A percentile compares a stretch with the other conserved stretches of the same genome.
Conservation (phyloP, 202 grass and related monocot genomes). For the Schoenoplectus triqueter region DNA sequence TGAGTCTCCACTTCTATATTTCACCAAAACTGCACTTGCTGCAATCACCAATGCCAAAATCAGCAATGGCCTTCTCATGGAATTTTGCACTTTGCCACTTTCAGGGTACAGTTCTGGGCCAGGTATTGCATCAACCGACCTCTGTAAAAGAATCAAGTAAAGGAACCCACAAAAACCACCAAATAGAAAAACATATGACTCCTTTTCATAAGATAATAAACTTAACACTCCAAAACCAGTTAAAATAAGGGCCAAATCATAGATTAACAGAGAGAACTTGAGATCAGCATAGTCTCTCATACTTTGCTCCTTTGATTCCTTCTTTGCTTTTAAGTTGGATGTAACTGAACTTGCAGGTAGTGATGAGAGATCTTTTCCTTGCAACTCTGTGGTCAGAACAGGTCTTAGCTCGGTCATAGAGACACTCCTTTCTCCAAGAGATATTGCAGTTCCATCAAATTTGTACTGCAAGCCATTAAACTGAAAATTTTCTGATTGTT, state of each 20-base stretch:
- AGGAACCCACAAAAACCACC: conserved; percentile 83
- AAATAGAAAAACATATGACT: conserved; percentile 64
- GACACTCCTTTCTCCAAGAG: conserved; percentile 64
- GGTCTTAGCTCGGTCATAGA: conserved; percentile 69
- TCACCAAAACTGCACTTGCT: conserved; percentile 50
- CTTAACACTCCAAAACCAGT: conserved; percentile 64
- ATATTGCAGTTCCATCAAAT: conserved; percentile 48
- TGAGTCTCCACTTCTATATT: conserved; percentile 56
- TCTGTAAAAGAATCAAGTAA: conserved; percentile 74
- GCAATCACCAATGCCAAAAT: conserved; percentile 53
- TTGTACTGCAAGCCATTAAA: conserved; percentile 63
- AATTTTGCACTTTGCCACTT: conserved; percentile 37
- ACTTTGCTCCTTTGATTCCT: conserved; percentile 60
- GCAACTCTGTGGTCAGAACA: conserved; percentile 46
- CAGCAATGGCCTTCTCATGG: conserved; percentile 74
- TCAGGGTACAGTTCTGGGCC: conserved; percentile 45
- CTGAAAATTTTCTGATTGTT: conserved; percentile 36
- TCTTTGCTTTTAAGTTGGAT: conserved; percentile 13
- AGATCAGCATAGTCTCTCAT: conserved; percentile 80
- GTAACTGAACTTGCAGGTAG: conserved; percentile 34
- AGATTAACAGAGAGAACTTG: conserved; percentile 76
- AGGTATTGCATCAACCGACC: conserved; percentile 66
- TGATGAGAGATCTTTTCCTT: conserved; percentile 51
- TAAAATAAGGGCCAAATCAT: conserved; percentile 67
- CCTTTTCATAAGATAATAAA: conserved; percentile 55